Conservation (phyloP, 352 stramenopile species). For the Phytophthora brassicae region DNA sequence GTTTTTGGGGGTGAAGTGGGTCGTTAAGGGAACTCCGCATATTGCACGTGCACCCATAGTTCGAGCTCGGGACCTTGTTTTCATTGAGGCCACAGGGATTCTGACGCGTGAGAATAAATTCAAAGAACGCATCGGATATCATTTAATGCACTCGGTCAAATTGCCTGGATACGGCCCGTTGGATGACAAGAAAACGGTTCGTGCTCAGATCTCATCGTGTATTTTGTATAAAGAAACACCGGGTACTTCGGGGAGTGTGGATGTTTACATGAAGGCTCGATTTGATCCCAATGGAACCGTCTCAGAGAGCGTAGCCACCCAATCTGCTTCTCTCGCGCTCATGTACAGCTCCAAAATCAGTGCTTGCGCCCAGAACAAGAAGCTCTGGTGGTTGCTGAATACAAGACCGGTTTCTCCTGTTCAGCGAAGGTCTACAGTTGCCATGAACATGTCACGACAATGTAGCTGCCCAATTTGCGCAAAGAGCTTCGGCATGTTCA, state of each 20-base stretch:
- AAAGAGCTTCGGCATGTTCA: constrained; percentile 35
- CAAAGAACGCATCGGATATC: constrained; percentile 43
- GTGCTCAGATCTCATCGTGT: constrained; percentile 39
- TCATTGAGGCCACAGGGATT: constrained; percentile 45
- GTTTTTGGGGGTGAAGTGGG: constrained; percentile 55
- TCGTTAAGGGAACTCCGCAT: constrained; percentile 41
- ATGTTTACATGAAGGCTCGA: constrained; percentile 40
- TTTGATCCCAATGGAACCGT: constrained; percentile 37
- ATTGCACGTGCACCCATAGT: constrained; percentile 21
- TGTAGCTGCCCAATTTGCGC: constrained; percentile 32
- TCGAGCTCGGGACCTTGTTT: constrained; percentile 41
- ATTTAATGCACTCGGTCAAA: constrained; percentile 51
- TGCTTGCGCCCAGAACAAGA: constrained; percentile 44
- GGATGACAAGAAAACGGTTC: constrained; percentile 36
- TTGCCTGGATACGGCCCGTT: constrained; percentile 38
- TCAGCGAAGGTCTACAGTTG: constrained; percentile 8
- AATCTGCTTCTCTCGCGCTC: constrained; percentile 27
- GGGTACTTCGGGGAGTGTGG: constrained; percentile 16
- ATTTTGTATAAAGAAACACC: constrained; percentile 40
- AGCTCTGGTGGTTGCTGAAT: constrained; percentile 40
- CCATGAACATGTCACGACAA: constrained; percentile 14
- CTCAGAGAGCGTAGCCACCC: constrained; percentile 23
- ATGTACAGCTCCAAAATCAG: constrained; percentile 27
- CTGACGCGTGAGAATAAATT: constrained; percentile 24
- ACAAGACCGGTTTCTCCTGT: constrained; percentile 12